Conservation (phyloP, 2,329 filamentous ascomycete genomes). For the Fusarium pseudoanthophilum region DNA sequence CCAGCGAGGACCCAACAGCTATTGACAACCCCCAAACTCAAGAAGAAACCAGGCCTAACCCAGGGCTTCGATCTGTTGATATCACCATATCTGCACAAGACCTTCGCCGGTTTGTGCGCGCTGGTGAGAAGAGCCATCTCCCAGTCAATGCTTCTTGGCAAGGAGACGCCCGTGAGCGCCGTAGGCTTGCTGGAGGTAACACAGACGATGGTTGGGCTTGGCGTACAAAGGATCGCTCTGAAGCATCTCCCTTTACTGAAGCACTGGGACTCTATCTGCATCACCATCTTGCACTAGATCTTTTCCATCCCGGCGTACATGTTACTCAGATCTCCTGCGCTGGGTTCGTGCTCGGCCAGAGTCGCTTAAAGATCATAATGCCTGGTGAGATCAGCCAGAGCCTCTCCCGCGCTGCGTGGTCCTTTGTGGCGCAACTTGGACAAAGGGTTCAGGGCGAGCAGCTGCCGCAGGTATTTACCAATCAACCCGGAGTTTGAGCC, state of each 20-base stretch:
- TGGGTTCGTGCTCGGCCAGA: constrained; percentile 65
- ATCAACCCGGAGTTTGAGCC: constrained; percentile 28
- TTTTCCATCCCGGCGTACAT: constrained; percentile 66
- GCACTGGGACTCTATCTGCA: constrained; percentile 62
- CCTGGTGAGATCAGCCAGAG: constrained; percentile 46
- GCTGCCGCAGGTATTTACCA: constrained; percentile 40
- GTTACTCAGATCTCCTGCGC: constrained; percentile 65
- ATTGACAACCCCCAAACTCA: constrained; percentile 32
- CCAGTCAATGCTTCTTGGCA: constrained; percentile 41
- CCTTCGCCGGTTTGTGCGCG: constrained; percentile 57
- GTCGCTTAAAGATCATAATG: constrained; percentile 59
- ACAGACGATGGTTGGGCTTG: constrained; percentile 66
- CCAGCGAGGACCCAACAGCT: not conserved
- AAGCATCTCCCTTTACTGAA: constrained; percentile 57
- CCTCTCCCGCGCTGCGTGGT: constrained; percentile 51
- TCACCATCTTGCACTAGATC: constrained; percentile 64
- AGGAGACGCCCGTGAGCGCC: constrained; percentile 52
- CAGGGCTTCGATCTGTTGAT: constrained; percentile 59
- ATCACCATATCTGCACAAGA: constrained; percentile 63
- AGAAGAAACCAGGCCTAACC: constrained; percentile 18
- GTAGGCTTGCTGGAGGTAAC: constrained; percentile 59
- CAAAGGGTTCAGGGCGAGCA: constrained; percentile 48
- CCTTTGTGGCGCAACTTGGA: constrained; percentile 51
- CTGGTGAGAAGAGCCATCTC: constrained; percentile 47
- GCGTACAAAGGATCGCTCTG: constrained; percentile 46